Base-by-base conservation (phyloP, 2,329 filamentous ascomycete species). In the Fusarium camptoceras region DNA sequence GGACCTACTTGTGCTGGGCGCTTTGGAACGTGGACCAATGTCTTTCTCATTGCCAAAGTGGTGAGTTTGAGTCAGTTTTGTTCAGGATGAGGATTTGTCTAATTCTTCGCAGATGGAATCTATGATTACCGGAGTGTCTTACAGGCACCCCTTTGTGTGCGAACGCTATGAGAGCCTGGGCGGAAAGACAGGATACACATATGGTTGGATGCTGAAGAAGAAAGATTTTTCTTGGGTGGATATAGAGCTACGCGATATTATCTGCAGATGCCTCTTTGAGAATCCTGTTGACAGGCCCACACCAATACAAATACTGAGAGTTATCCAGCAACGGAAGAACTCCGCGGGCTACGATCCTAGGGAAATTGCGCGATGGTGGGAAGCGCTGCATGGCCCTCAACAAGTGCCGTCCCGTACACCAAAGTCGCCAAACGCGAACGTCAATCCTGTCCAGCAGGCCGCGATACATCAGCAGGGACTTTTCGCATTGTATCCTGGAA, bases 1-100 rank as follows among this genome's bases (percentile, higher is more conserved):
- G 65, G 66, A 24, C 42, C 31, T 48, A 24, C 14, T 8, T 61
- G 76, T 42, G 76, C 75, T 3, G 76, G 76, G 0, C 75, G 76
- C 30, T 78, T 67, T 55, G 76, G 76, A 3, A 60, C 55, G 10
- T 78, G 76, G 76, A 76, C 76, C 3, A 76, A 76, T 42, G 55
- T 77, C 28, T 78, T 77, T 47, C 59, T 75, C 30, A 70, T 76
- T 22, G 76, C 59, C 8, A 74, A 68, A 62, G 65, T 75, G 42
- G 76, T 76, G 28, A 70, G 73, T 70, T 18, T n/a, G 16, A 11
- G 16, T 22, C 14, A 28, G 5, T n/a, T 25, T 20, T 20, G 14
- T 18, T 22, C 14, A 15, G n/a, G 18, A 28, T 24, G 10, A 25
- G 22, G n/a, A 22, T 53, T 16, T 27, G 7, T 18, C 67, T 75